Evolutionary conservation across 169 alveolate species (phyloP).

Genomic region (Amoebophrya sp.): DNA sequence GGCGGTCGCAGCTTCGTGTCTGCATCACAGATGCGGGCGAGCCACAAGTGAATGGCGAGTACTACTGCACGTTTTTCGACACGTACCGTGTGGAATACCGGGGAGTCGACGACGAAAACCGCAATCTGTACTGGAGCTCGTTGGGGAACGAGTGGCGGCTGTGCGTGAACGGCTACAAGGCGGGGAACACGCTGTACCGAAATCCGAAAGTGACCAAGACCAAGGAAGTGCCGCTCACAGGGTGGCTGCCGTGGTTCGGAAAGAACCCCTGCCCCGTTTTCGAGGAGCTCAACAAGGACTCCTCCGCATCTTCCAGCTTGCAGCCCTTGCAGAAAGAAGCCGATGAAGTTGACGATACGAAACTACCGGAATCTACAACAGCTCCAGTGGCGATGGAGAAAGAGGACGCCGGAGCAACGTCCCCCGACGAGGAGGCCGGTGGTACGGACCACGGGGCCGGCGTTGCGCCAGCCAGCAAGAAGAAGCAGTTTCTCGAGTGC

Average conservation of each 20-base stretch:
- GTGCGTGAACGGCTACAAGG: constrained; percentile 21
- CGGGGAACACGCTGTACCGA: background rate
- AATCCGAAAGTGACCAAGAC: background rate
- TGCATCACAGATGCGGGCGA: background rate
- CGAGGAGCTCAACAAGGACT: too few relatives aligned
- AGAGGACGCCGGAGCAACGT: too few relatives aligned
- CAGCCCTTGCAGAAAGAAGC: background rate
- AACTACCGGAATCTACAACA: too few relatives aligned
- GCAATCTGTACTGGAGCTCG: background rate
- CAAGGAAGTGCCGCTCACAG: background rate
- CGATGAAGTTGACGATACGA: too few relatives aligned
- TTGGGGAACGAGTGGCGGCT: background rate
- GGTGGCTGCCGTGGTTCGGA: constrained; percentile 20
- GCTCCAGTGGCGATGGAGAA: too few relatives aligned
- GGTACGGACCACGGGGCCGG: too few relatives aligned
- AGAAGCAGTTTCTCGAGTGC: background rate
- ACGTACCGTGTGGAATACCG: background rate
- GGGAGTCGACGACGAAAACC: background rate
- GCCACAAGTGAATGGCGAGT: background rate
- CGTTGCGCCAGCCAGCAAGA: too few relatives aligned
- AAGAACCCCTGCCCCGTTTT: background rate
- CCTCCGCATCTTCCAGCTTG: background rate
- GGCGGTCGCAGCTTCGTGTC: too few relatives aligned
- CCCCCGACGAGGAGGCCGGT: too few relatives aligned
- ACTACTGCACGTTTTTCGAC: background rate